Percentiles rank a stretch among this genome's conserved stretches.
These are phyloP conservation scores for Karstenula rhodostoma DNA, from an alignment of 2,329 filamentous ascomycete species.

Conservation along the genomic window DNA sequence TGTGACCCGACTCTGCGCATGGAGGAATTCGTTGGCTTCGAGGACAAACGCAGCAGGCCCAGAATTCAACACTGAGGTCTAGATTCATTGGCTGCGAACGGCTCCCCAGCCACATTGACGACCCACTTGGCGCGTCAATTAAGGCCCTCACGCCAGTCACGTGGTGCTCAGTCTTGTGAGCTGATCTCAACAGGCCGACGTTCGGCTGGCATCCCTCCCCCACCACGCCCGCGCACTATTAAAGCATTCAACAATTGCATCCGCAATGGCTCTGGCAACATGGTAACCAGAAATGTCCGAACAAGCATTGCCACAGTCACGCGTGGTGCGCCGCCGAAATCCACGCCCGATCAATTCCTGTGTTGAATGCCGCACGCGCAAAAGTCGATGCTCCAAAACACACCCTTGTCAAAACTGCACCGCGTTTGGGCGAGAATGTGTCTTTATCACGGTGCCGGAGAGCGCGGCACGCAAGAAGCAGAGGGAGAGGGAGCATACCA, in stretches of 20 bases:
- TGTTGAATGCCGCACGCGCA: constrained; percentile 50
- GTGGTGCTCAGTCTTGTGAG: constrained; percentile 7
- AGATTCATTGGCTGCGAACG: constrained; percentile 4
- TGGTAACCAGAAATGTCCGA: constrained; percentile 46
- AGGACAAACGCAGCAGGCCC: neutral
- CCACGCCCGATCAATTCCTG: constrained; percentile 51
- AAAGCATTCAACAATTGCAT: constrained; percentile 25
- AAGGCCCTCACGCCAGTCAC: constrained; percentile 3
- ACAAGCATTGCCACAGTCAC: constrained; percentile 47
- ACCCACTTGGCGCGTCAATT: constrained; percentile 9
- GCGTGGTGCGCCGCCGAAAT: constrained; percentile 49
- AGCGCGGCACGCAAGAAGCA: constrained; percentile 49
- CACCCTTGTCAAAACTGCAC: constrained; percentile 51
- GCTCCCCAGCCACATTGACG: neutral
- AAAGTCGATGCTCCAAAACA: constrained; percentile 50
- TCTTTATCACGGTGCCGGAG: constrained; percentile 51
- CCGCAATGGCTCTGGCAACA: constrained; percentile 43
- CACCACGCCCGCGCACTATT: constrained; percentile 20
- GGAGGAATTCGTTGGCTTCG: neutral
- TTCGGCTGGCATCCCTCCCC: constrained; percentile 15
- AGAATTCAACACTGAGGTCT: neutral
- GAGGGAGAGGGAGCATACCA: constrained; percentile 40
- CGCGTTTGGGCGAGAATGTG: constrained; percentile 48
- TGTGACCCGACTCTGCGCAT: neutral
- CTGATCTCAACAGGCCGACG: constrained; percentile 19